Conservation (phyloP, 495 filamentous ascomycete species). For the Aspergillus homomorphus region DNA sequence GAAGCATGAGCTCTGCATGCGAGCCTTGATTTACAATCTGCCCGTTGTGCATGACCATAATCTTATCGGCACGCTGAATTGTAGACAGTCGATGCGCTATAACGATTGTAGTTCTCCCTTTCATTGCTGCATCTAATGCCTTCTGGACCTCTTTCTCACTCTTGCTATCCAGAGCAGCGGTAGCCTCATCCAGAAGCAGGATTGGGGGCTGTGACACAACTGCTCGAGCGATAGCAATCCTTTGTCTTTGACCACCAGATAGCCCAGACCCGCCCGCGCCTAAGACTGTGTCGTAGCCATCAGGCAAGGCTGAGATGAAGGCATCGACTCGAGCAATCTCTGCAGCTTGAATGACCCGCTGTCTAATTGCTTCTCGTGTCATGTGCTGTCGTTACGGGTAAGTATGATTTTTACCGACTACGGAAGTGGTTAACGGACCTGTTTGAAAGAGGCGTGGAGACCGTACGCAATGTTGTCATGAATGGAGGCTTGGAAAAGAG, state of each 20-base stretch:
- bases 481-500: slow-evolving; percentile 69
- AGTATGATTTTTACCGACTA: not conserved
- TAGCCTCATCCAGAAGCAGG: slow-evolving; percentile 55
- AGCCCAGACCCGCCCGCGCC: slow-evolving; percentile 58
- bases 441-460: slow-evolving; percentile 34
- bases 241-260: slow-evolving; percentile 66
- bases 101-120: slow-evolving; percentile 37
- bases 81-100: slow-evolving; percentile 53
- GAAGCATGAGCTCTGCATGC: slow-evolving; percentile 37
- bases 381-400: not conserved
- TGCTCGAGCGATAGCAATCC: slow-evolving; percentile 61
- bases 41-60: slow-evolving; percentile 32
- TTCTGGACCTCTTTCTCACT: slow-evolving; percentile 72
- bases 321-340: slow-evolving; percentile 54
- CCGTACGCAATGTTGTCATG: slow-evolving; percentile 61
- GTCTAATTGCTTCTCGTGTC: not conserved
- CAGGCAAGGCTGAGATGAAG: slow-evolving; percentile 49
- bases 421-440: slow-evolving; percentile 8
- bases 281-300: slow-evolving; percentile 52
- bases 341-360: slow-evolving; percentile 29
- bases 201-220: slow-evolving; percentile 53
- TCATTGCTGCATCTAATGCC: slow-evolving; percentile 47
- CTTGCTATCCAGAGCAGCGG: slow-evolving; percentile 51
- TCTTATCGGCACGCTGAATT: slow-evolving; percentile 38
- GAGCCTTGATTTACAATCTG: slow-evolving; percentile 33